Evolutionary conservation across 352 stramenopile species (phyloP).

Genomic region (Pythium aristosporum): DNA sequence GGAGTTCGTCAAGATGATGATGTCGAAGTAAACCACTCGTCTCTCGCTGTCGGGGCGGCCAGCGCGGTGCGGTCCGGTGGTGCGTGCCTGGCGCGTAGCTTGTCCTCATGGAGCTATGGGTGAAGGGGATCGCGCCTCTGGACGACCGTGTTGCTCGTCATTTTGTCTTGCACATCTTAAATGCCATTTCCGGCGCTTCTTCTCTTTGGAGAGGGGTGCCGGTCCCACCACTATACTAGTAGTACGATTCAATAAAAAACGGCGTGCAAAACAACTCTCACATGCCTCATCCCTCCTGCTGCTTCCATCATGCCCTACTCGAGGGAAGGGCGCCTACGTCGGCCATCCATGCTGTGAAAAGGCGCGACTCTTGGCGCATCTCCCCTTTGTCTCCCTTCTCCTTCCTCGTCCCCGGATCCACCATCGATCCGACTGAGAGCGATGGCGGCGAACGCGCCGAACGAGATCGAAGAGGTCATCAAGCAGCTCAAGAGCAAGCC

Average conservation of each 20-base stretch:
- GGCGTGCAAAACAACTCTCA: conserved; percentile 3
- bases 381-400: too few species aligned
- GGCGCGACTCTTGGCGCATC: conserved; percentile 1
- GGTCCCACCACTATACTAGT: background rate
- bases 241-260: conserved; percentile 3
- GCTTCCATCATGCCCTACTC: too few species aligned
- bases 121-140: too few species aligned
- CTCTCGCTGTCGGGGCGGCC: background rate
- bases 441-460: conserved; percentile 78
- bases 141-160: background rate
- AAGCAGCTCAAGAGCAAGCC: conserved; percentile 91
- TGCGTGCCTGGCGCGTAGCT: too few species aligned
- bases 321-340: too few species aligned
- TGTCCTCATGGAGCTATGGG: too few species aligned
- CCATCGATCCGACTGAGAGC: conserved; percentile 1
- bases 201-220: background rate
- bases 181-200: background rate
- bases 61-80: too few species aligned
- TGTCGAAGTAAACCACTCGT: conserved; percentile 89
- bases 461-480: conserved; percentile 92
- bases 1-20: conserved; percentile 99
- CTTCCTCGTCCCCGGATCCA: too few species aligned
- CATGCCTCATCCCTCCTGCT: background rate
- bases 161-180: conserved; percentile 4
- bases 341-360: background rate